Evolutionary conservation across 1,284 basidiomycete genomes (phyloP), one percentile per base, ranked within the genome.

Genomic region (Cutaneotrichosporon sp.): DNA sequence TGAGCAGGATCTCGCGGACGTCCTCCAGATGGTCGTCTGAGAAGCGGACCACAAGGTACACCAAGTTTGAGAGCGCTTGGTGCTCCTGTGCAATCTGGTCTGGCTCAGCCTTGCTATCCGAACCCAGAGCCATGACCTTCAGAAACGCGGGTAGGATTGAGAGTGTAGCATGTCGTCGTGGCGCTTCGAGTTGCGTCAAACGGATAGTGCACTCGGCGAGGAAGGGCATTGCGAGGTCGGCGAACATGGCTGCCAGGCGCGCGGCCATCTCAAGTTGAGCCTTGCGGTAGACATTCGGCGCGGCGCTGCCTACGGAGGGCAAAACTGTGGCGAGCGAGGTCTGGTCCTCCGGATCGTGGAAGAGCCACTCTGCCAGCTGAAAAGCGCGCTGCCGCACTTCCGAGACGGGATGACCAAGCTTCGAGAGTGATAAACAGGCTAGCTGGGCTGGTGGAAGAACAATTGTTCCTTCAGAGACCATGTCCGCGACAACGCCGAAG

Each of bases 141-240:
- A 91, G 84, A 91, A 92, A 96, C 64, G 87, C 86, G 72, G 91
- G 89, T 61, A 95, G 79, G 69, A 88, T 91, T 86, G 21, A 89
- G 78, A 72, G 90, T 78, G 61, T 90, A 77, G 67, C 75, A 81
- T 74, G 75, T 76, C 72, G 80, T 70, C 68, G 81, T 7, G 76
- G 81, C 11, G 86, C 86, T 55, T 87, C 88, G 11, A 92, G 81
- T 61, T 86, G 86, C 32, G 88, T 86, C 22, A 96, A 84, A 76
- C 92, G 88, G 22, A 85, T 83, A 0, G 90, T 86, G 64, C 92
- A 86, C 72, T 94, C 89, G 1, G 86, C 80, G 32, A 96, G 84
- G 68, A 96, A 86, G 18, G 84, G 82, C 22, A 84, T 82, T 0
- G 90, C 87, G 69, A 91, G 85, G 38, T 85, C 81, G 1, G 90